Percentiles rank a stretch among this genome's conserved stretches.
Conservation (phyloP, 2,329 filamentous ascomycete genomes). For the Phialophora expanda region DNA sequence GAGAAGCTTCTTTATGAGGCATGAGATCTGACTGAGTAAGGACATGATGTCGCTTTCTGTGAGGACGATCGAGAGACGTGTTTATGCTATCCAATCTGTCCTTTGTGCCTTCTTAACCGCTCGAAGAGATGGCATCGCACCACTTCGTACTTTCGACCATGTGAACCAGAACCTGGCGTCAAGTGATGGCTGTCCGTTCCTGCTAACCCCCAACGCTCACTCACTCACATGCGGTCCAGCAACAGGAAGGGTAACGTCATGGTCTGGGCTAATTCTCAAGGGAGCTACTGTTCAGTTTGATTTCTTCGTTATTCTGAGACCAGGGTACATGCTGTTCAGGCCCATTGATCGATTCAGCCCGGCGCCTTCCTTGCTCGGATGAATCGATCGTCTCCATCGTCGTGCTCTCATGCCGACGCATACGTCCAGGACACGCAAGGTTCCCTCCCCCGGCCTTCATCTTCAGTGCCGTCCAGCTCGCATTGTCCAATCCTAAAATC, state of each 20-base stretch:
- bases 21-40: not conserved
- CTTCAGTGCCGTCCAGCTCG: not conserved
- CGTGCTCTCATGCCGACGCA: not conserved
- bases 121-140: too few relatives aligned
- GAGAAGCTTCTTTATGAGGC: not conserved
- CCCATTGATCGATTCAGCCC: not conserved
- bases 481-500: not conserved
- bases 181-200: too few relatives aligned
- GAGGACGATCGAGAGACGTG: not conserved
- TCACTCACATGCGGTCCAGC: too few relatives aligned
- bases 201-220: too few relatives aligned
- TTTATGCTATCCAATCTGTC: not conserved
- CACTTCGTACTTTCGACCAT: too few relatives aligned
- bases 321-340: not conserved
- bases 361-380: not conserved
- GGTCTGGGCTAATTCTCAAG: not conserved
- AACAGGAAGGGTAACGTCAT: too few relatives aligned
- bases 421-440: not conserved
- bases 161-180: too few relatives aligned
- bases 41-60: not conserved
- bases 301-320: not conserved
- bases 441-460: not conserved
- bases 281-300: not conserved
- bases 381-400: not conserved
- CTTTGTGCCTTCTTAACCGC: too few relatives aligned